Base-by-base conservation (phyloP, 2,329 filamentous ascomycete genomes). In the Aureobasidium zeae region DNA sequence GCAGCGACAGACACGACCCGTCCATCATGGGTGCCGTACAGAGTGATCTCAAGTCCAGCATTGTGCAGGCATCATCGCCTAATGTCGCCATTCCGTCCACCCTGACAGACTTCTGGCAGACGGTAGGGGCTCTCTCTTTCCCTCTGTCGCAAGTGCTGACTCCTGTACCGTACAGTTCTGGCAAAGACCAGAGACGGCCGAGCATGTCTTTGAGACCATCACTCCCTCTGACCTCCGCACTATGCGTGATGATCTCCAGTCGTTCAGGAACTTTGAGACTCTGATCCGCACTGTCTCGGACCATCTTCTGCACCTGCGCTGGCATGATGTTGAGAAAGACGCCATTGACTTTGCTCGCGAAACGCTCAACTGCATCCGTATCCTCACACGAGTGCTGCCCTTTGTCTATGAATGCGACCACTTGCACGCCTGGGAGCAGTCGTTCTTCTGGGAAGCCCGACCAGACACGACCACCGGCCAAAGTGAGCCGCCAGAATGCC, bases 181-280 rank as follows among this genome's bases (percentile, higher is more conserved):
- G 88, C 86, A 94, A 64, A 79, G 98, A 31, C 91, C 91, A 50
- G 91, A 96, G 64, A 88, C 87, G 11, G 79, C 86, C 41, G 91
- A 96, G 61, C 91, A 98, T 70, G 81, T 98, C 57, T 96, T 96
- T 70, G 94, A 86, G 60, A 60, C 58, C 10, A 49, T 52, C 24
- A 54, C 49, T 21, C 49, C 51, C 21, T 37, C 81, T 47, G 85
- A 93, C 61, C 89, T 95, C 51, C 84, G 88, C 49, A 80, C 88
- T 53, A 88, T 86, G 33, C 79, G 88, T 59, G 89, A 95, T 63
- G 74, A 78, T 55, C 52, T 9, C 17, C 28, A 34, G 5, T 83
- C 87, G 35, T 70, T 93, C 49, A 81, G 84, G 60, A 95, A 95
- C 59, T 73, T 95, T 51, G 87, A 95, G 66, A 94, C 88, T 5